These are phyloP conservation scores for Auricularia sp. DNA, from an alignment of 768 basidiomycete genomes.

Conservation along the genomic window DNA sequence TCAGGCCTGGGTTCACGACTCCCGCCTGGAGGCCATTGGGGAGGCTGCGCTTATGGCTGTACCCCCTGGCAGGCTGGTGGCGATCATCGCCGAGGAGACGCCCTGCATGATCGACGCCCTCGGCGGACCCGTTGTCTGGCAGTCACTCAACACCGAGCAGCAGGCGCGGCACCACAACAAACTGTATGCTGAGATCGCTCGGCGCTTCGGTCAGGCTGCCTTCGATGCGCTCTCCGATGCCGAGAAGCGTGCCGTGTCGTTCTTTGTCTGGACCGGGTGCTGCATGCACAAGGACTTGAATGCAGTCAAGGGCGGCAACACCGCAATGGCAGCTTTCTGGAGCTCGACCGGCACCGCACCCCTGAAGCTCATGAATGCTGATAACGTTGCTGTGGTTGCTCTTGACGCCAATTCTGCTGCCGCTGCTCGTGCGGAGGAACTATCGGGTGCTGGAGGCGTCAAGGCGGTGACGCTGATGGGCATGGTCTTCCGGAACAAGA, in stretches of 20 bases:
- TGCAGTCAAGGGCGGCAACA: neutral
- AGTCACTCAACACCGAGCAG: too few relatives aligned
- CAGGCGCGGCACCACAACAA: too few relatives aligned
- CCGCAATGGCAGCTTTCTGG: neutral
- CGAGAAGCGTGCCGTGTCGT: constrained; percentile 11
- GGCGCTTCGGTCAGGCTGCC: constrained; percentile 5
- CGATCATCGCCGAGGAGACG: too few relatives aligned
- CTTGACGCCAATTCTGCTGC: neutral
- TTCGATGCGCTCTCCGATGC: constrained; percentile 10
- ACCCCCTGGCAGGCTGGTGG: too few relatives aligned
- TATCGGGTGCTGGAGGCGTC: neutral
- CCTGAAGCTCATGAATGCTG: neutral
- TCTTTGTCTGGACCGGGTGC: constrained; percentile 10
- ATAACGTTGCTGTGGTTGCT: neutral
- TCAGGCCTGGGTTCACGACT: too few relatives aligned
- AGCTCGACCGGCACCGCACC: neutral
- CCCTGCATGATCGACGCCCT: too few relatives aligned
- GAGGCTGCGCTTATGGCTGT: too few relatives aligned
- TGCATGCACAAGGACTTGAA: constrained; percentile 6
- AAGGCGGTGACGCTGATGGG: neutral
- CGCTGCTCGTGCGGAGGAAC: neutral
- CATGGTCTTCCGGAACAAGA: neutral
- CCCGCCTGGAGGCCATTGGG: too few relatives aligned
- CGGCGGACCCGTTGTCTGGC: too few relatives aligned
- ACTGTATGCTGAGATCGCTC: too few relatives aligned